Percentiles rank a stretch among this genome's conserved stretches.
These are phyloP conservation scores for Cyclocybe cylindracea DNA, from an alignment of 768 basidiomycete species.

Conservation along the genomic window DNA sequence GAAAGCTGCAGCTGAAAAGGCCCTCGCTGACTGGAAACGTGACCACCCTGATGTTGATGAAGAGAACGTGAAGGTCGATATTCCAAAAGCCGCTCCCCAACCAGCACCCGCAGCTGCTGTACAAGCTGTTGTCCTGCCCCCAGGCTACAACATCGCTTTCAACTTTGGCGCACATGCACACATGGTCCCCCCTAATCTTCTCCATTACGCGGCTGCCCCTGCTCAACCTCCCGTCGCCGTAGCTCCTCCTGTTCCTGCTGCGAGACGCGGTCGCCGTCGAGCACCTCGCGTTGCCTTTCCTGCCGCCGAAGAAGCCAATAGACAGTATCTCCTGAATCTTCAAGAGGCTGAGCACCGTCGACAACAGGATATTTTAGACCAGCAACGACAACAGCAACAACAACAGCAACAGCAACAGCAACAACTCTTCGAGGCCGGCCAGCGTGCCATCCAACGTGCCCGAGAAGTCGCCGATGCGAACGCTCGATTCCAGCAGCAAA, in stretches of 20 bases:
- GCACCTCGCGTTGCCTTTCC: too few relatives aligned
- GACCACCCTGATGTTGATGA: constrained; percentile 66
- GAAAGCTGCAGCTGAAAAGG: constrained; percentile 63
- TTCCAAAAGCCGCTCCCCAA: constrained; percentile 44
- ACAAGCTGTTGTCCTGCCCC: neutral
- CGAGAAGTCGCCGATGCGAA: too few relatives aligned
- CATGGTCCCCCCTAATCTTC: neutral
- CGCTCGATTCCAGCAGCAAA: too few relatives aligned
- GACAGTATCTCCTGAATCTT: neutral
- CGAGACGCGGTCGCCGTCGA: too few relatives aligned
- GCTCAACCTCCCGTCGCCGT: too few relatives aligned
- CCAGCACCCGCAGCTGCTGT: neutral
- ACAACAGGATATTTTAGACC: neutral
- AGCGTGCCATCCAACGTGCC: too few relatives aligned
- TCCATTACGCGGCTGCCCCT: too few relatives aligned
- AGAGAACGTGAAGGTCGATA: constrained; percentile 62
- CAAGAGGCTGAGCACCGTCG: neutral
- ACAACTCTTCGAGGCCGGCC: too few relatives aligned
- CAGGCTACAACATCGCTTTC: neutral
- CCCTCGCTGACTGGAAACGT: constrained; percentile 60
- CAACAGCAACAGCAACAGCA: neutral
- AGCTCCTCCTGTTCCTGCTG: too few relatives aligned
- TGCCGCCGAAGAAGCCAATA: neutral
- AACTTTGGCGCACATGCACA: neutral
- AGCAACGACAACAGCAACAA: neutral